Base-by-base conservation (phyloP, 164 flowering plant species). In the Macadamia integrifolia region DNA sequence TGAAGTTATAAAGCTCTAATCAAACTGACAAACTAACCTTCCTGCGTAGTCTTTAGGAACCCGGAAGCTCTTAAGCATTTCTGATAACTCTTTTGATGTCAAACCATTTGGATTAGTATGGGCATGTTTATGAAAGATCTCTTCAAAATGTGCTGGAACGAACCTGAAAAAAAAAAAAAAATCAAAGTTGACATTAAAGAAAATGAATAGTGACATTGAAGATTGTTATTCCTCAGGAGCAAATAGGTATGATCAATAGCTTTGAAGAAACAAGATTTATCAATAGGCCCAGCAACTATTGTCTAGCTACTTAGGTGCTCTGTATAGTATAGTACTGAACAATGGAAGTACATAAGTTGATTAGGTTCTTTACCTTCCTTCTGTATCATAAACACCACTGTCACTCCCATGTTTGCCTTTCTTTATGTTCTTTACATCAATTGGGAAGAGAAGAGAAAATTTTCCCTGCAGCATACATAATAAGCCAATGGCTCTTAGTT, bases 361-460 rank as follows among this genome's bases (percentile, higher is more conserved):
- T 23, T 23, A 30, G 10, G 13, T 14, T 62, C 12, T 49, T 57
- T 80, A 93, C 98, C 97, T 93, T 84, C 98, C 98, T 72, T 93
- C 84, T 0, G 71, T 23, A 70, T 93, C 96, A 59, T 89, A 93
- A 6, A 86, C 89, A 29, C 89, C 98, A n/a, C 89, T 77, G 67
- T 93, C 98, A 44, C 98, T 93, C 1, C 88, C 86, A 65, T 93
- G 98, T 66, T 89, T 93, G 77, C 76, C 85, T 31, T 59, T 72
- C 0, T 82, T 71, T 4, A 93, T 91, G 78, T 91, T 87, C 52
- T 80, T 75, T 6, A 91, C 65, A 71, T 86, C 92, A 55, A 93
- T 91, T 0, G 98, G 98, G 59, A 91, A 79, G 0, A 70, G 71
- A 1, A 69, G 62, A 30, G 86, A 81, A 18, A 60, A 67, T 67